These are phyloP conservation scores for Pascua sp. DNA, from an alignment of 1,284 basidiomycete genomes.

Conservation along the genomic window DNA sequence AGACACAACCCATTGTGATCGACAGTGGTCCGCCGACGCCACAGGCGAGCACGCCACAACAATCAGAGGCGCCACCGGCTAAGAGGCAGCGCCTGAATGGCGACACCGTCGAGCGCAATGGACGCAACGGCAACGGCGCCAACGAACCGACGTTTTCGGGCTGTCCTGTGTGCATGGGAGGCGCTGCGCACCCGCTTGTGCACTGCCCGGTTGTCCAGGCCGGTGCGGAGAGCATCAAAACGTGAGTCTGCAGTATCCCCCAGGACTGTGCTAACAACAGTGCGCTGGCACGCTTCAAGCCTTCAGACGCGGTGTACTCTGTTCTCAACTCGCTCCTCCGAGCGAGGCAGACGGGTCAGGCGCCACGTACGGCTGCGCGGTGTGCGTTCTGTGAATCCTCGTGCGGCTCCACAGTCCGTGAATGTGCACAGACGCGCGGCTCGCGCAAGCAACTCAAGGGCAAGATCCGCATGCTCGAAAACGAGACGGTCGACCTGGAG, in stretches of 20 bases:
- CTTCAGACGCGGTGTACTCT: constrained; percentile 1
- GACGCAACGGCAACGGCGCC: not conserved
- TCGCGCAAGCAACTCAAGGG: constrained; percentile 30
- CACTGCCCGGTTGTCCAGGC: constrained; percentile 13
- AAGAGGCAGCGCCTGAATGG: not conserved
- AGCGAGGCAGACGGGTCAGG: not conserved
- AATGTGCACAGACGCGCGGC: constrained; percentile 29
- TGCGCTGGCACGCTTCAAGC: constrained; percentile 8
- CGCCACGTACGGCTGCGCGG: not conserved
- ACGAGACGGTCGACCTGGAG: too few species aligned
- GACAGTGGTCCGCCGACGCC: too few species aligned
- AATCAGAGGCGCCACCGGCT: not conserved
- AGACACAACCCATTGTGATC: too few species aligned
- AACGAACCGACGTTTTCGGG: constrained; percentile 2
- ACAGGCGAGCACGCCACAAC: not conserved
- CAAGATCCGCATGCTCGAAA: constrained; percentile 19
- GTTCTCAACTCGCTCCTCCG: constrained; percentile 7
- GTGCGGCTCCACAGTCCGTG: constrained; percentile 26
- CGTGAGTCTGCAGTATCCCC: not conserved
- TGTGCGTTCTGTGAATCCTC: constrained; percentile 32
- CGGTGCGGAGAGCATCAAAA: constrained; percentile 7
- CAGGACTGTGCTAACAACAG: not conserved
- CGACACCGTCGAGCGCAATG: not conserved
- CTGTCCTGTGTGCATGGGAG: constrained; percentile 6
- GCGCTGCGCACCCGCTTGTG: not conserved